These are phyloP conservation scores for Pilatotrama ljubarskyi DNA, from an alignment of 768 basidiomycete genomes.

Conservation along the genomic window DNA sequence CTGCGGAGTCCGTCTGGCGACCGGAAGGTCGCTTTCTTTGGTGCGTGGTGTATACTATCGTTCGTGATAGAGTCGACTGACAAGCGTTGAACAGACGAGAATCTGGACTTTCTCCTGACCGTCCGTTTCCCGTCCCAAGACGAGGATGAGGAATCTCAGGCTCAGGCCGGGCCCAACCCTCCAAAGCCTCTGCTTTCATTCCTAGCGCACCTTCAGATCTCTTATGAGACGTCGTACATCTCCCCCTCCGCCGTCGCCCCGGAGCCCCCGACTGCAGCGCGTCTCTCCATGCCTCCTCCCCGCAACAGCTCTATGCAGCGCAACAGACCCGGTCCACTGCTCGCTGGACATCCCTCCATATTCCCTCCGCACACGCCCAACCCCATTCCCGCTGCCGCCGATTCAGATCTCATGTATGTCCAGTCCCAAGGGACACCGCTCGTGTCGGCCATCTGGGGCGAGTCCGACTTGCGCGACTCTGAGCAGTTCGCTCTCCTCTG, in stretches of 20 bases:
- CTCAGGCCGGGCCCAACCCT: constrained; percentile 30
- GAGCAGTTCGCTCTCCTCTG: constrained; percentile 69
- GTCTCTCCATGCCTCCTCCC: constrained; percentile 39
- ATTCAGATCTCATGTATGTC: constrained; percentile 75
- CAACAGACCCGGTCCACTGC: constrained; percentile 37
- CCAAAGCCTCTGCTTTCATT: constrained; percentile 52
- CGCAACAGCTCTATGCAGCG: constrained; percentile 51
- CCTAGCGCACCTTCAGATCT: constrained; percentile 70
- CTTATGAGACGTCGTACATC: constrained; percentile 82
- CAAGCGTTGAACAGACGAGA: constrained; percentile 32
- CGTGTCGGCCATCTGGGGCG: constrained; percentile 75
- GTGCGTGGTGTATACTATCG: constrained; percentile 39
- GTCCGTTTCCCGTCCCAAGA: constrained; percentile 34
- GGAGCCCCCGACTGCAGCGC: constrained; percentile 28
- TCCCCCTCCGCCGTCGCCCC: constrained; percentile 42
- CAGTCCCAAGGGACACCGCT: constrained; percentile 76
- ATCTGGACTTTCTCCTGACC: constrained; percentile 35
- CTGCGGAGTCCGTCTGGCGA: constrained; percentile 47
- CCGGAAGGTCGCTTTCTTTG: constrained; percentile 73
- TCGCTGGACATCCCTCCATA: constrained; percentile 51
- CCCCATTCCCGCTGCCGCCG: constrained; percentile 73
- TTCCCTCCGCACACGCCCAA: constrained; percentile 83
- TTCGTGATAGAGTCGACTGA: background rate
- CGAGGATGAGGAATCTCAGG: constrained; percentile 35
- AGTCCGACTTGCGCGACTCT: constrained; percentile 34